Evolutionary conservation across 2,329 filamentous ascomycete genomes (phyloP), one percentile per base, ranked within the genome.

Genomic region (Epichloe glyceriae): DNA sequence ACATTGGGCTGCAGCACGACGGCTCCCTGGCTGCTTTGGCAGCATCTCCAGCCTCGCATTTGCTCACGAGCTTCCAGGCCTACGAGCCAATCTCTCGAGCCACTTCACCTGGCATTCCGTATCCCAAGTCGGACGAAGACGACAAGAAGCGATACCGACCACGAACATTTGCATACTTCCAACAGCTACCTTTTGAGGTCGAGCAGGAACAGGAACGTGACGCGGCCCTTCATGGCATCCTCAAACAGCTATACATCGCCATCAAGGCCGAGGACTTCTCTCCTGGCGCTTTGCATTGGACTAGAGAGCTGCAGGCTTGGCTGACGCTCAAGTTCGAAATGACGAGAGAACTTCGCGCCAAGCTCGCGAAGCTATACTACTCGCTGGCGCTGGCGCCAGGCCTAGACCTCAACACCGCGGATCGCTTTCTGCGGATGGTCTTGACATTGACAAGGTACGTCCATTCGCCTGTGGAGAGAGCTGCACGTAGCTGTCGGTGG

Each of bases 291-390:
- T 76, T 95, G 54, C 91, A 98, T 69, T 98, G 93, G 93, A 96
- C 93, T 15, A 83, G 91, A 58, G 93, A 98, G 77, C 83, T 98
- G 46, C 82, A 90, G 63, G 88, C 86, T 68, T 98, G 94, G 93
- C 76, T 98, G 57, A 86, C 85, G 50, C 81, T 98, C 68, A 98
- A 98, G 74, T 98, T 98, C 64, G 91, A 98, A 70, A 88, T 95
- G 64, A 88, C 88, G 46, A 82, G 87, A 60, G 83, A 85, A 64
- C 82, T 90, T 58, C 79, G 94, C 52, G 82, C 89, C 46, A 88
- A 81, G 67, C 79, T 98, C 33, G 86, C 93, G 33, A 86, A 85
- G 70, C 76, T 98, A 38, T 98, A 96, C 71, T 98, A 95, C 69
- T 89, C 95, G 70, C 83, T 98, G 53, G 79, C 88, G 5, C 76